Conservation (phyloP, 1,284 basidiomycete species). For the Mixia osmundae region DNA sequence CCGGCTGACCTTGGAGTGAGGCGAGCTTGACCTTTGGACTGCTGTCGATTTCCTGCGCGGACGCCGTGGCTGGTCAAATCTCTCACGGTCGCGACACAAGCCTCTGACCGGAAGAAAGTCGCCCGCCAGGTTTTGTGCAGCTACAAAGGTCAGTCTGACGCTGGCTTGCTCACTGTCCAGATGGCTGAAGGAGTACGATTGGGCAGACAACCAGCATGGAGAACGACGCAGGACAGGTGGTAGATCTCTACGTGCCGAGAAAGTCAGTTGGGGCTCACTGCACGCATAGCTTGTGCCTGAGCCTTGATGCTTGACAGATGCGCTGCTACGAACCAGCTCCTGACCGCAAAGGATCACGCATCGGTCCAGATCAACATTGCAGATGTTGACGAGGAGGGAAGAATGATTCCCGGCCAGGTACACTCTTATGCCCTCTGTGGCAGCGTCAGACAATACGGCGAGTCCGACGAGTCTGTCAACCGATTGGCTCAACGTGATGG, state of each 20-base stretch:
- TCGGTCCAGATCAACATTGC: constrained; percentile 89
- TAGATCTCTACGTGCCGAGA: constrained; percentile 99
- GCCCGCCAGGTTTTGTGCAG: too few relatives aligned
- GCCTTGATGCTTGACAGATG: constrained; percentile 20
- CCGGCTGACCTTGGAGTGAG: too few relatives aligned
- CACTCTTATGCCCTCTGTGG: constrained; percentile 89
- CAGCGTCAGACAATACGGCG: constrained; percentile 76
- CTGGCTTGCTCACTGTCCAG: too few relatives aligned
- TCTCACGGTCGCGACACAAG: too few relatives aligned
- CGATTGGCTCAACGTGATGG: constrained; percentile 85
- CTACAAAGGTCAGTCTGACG: too few relatives aligned
- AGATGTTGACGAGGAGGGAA: constrained; percentile 84
- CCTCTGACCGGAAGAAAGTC: too few relatives aligned
- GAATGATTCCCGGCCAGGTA: constrained; percentile 51
- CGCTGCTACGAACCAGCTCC: constrained; percentile 51
- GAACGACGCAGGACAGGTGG: constrained; percentile 52
- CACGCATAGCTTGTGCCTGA: constrained; percentile 74
- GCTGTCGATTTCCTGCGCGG: too few relatives aligned
- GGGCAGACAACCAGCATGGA: too few relatives aligned
- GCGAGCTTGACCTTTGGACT: too few relatives aligned
- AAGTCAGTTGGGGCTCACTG: too few relatives aligned
- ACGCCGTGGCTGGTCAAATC: too few relatives aligned
- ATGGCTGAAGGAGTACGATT: too few relatives aligned
- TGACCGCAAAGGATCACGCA: constrained; percentile 96
- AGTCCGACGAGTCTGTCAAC: constrained; percentile 93